Base-by-base conservation (phyloP, 2,329 filamentous ascomycete genomes). In the Colletotrichum cuscutae region DNA sequence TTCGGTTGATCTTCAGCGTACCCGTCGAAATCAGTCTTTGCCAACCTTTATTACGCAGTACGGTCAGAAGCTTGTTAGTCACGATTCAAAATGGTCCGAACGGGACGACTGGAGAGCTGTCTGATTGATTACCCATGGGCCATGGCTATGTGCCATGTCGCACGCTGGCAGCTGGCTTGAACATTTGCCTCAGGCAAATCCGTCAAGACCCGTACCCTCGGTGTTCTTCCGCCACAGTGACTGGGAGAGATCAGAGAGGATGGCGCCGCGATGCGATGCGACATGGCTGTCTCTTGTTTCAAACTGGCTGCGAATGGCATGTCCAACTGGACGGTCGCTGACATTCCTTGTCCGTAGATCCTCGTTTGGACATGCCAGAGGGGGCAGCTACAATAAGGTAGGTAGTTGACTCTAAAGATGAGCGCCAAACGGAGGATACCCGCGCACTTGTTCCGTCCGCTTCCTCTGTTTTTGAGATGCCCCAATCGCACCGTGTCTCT, bases 221-320 rank as follows among this genome's bases (percentile, higher is more conserved):
- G 66, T 35, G 66, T 64, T 61, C 56, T 65, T 72, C 70, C 66
- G 66, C 53, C 22, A 37, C 65, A 53, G 64, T 46, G 57, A 13
- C 69, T 56, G 53, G 37, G 35, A 68, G 52, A 24, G 15, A 19
- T 19, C 53, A 28, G 26, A n/a, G 59, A 66, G 53, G 26, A 70
- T 65, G 70, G 66, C 52, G 64, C 57, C 52, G 60, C 66, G 60
- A 73, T 68, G 69, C 28, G 58, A 30, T 71, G 64, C 70, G 66
- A 72, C 59, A 69, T 56, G 65, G 65, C 70, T 70, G 54, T 59
- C 49, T 70, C 62, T 72, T 70, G 70, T 72, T 72, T 72, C 66
- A 72, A 65, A 70, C 35, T 57, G 60, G 35, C 46, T 57, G 66
- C 32, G 42, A 53, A 69, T 69, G 65, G 32, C 32, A 69, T 69